Conservation (phyloP, 805 yeast species). For the Metschnikowia kofuensis region DNA sequence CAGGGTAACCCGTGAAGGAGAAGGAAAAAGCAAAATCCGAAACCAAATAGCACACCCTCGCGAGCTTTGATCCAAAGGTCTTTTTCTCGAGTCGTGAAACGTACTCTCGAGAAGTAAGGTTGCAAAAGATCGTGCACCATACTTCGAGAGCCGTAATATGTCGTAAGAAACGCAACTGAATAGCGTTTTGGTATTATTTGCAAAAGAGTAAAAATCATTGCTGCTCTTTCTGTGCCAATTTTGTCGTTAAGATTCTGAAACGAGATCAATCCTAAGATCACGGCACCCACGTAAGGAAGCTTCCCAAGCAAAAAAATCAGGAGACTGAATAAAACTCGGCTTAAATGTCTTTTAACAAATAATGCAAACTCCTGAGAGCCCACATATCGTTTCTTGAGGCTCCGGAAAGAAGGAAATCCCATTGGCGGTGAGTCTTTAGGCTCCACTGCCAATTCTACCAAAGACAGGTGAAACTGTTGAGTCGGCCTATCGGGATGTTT, state of each 20-base stretch:
- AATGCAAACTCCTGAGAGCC: conserved; percentile 20
- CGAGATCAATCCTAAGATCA: conserved; percentile 41
- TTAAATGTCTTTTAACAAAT: conserved; percentile 18
- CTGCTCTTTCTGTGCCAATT: conserved; percentile 47
- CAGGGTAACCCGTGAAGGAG: conserved; percentile 42
- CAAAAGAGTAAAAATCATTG: conserved; percentile 33
- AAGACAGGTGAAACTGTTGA: conserved; percentile 14
- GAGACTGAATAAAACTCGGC: conserved; percentile 24
- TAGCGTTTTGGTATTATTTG: conserved; percentile 33
- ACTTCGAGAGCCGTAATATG: conserved; percentile 46
- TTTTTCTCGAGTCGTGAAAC: conserved; percentile 41
- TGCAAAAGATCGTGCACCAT: conserved; percentile 44
- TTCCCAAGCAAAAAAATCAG: conserved; percentile 31
- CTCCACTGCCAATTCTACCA: conserved; percentile 13
- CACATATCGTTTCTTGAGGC: conserved; percentile 11
- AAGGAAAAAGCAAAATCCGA: conserved; percentile 47
- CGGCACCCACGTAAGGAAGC: conserved; percentile 41
- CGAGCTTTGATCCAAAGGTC: conserved; percentile 51
- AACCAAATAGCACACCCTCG: conserved; percentile 55
- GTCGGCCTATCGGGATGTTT: conserved; percentile 36
- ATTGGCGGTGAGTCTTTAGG: background rate
- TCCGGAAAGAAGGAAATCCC: conserved; percentile 1
- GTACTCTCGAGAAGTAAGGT: conserved; percentile 50
- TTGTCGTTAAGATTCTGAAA: conserved; percentile 43
- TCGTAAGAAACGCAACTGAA: conserved; percentile 36